Base-by-base conservation (phyloP, 345 rosid species). In the Rhizophora mangle region DNA sequence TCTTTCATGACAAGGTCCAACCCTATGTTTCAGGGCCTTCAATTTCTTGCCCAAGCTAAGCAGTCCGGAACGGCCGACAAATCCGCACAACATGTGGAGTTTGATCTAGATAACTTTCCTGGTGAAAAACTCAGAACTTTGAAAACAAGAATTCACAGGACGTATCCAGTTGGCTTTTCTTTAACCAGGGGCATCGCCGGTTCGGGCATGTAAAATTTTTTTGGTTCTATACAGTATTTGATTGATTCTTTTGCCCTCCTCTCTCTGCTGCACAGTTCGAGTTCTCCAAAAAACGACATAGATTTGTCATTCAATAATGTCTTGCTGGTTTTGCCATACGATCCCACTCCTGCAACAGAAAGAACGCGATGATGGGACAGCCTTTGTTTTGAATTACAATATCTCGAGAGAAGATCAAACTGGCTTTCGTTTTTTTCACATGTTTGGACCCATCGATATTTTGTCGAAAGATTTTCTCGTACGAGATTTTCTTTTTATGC, bases 91-190 rank as follows among this genome's bases (percentile, higher is more conserved):
- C 68, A 47, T 67, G 51, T 60, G 2, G 78, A 66, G 47, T 69
- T 63, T 52, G 77, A 75, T 59, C 29, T 71, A 22, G 74, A 67
- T 47, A 76, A 61, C 74, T 52, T 67, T 18, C 26, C 74, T 24
- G 72, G 65, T 26, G 83, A 69, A 61, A 82, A 79, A 68, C 59
- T 55, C 22, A 75, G 68, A 3, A 43, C 31, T 29, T 24, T 72
- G 22, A 84, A 69, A 74, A 79, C 75, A 57, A 87, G 85, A 81
- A 82, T 91, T 76, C 93, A 88, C 74, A 83, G 95, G 80, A 74
- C 90, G 51, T 91, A 78, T 76, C 81, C 84, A 1, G 83, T 83
- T 58, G 96, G 97, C 24, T 79, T 89, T 67, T 85, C 97, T 72
- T 82, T 87, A 85, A 78, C 77, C 24, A 70, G 62, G 9, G 85